Evolutionary conservation across 2,329 filamentous ascomycete species (phyloP).

Genomic region (Leptographium galeiforme): DNA sequence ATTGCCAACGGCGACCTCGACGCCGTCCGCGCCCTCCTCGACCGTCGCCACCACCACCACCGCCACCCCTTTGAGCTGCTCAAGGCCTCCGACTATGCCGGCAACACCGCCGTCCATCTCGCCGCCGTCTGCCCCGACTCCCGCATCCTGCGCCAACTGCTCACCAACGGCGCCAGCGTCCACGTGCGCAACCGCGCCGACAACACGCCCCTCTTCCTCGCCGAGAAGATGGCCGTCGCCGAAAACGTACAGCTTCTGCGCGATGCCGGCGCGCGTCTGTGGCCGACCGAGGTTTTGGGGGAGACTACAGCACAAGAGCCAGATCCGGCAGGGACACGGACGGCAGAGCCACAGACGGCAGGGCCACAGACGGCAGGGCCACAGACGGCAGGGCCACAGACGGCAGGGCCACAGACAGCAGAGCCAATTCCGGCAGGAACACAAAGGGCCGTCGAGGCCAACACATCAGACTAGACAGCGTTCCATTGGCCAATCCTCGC

Average conservation of each 20-base stretch:
- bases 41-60: conserved; percentile 51
- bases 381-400: no score
- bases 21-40: conserved; percentile 53
- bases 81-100: conserved; percentile 66
- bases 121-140: conserved; percentile 40
- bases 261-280: conserved; percentile 47
- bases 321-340: no score
- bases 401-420: no score
- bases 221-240: conserved; percentile 40
- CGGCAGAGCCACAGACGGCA: no score
- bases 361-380: no score
- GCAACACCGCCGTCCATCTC: conserved; percentile 56
- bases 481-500: no score
- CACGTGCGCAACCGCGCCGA: conserved; percentile 51
- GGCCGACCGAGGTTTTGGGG: conserved; percentile 39
- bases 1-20: conserved; percentile 58
- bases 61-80: conserved; percentile 38
- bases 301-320: no score
- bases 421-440: no score
- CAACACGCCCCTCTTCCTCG: conserved; percentile 53
- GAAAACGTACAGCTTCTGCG: conserved; percentile 40
- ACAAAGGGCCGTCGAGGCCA: no score
- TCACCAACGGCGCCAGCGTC: conserved; percentile 50
- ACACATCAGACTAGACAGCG: no score
- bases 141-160: conserved; percentile 43